A percentile compares a stretch with the other conserved stretches of the same genome.
These are phyloP conservation scores for Ceratobasidium sp. DNA, from an alignment of 1,284 basidiomycete species.

Conservation along the genomic window DNA sequence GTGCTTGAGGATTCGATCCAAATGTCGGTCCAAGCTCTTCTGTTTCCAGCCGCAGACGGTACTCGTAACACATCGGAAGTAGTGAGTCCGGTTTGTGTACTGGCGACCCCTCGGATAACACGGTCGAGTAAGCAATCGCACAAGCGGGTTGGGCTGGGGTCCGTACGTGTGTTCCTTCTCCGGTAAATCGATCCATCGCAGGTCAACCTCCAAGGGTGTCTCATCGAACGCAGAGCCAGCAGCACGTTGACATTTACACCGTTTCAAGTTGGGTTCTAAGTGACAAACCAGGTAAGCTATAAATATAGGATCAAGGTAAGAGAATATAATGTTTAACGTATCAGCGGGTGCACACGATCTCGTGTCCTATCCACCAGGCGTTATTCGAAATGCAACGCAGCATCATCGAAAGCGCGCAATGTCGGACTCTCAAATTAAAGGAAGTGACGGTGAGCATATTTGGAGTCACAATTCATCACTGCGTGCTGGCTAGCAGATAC, in stretches of 20 bases:
- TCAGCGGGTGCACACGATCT: neutral
- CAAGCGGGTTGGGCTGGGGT: slow-evolving; percentile 1
- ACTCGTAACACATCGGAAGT: slow-evolving; percentile 12
- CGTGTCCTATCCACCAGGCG: neutral
- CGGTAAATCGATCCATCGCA: neutral
- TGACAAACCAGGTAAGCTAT: neutral
- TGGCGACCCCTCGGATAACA: slow-evolving; percentile 2
- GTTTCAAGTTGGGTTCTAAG: neutral
- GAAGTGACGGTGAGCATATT: too few species aligned
- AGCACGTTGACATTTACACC: neutral
- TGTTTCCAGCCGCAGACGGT: slow-evolving; percentile 4
- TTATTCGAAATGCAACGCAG: neutral
- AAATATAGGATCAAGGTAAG: neutral
- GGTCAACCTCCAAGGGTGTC: neutral
- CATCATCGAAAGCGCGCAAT: neutral
- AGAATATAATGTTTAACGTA: neutral
- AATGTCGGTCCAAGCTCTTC: neutral
- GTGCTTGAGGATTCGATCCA: neutral
- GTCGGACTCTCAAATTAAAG: neutral
- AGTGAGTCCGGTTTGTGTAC: neutral
- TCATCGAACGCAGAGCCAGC: neutral
- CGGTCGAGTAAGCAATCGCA: slow-evolving; percentile 9
- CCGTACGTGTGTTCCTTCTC: neutral
- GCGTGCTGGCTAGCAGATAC: neutral
- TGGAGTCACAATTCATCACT: too few species aligned